Conservation (phyloP, 176 grass and related monocot genomes). For the Carex myosuroides region DNA sequence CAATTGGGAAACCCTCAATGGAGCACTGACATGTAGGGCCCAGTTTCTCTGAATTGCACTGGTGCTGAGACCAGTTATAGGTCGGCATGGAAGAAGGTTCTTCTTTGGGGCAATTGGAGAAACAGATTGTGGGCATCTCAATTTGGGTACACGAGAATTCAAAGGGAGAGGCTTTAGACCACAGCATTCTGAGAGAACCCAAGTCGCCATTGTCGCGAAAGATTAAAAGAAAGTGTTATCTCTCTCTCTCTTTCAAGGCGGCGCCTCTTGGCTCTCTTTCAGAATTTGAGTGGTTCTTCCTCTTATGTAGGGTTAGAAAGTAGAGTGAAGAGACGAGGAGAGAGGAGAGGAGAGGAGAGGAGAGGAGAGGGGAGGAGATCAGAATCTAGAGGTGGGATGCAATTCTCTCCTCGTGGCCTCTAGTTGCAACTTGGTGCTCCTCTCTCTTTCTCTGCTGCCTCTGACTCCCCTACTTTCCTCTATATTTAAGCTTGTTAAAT, state of each 20-base stretch:
- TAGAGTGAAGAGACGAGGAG: neutral
- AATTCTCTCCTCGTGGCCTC: constrained; percentile 15
- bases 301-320: constrained; percentile 1
- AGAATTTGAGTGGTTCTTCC: neutral
- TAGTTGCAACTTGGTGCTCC: constrained; percentile 10
- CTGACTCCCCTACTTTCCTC: neutral
- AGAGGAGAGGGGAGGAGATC: constrained; percentile 15
- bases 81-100: constrained; percentile 14
- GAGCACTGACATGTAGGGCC: constrained; percentile 68
- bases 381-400: constrained; percentile 22
- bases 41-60: constrained; percentile 59
- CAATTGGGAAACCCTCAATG: constrained; percentile 21
- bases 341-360: neutral
- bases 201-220: constrained; percentile 45
- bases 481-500: neutral
- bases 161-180: constrained; percentile 51
- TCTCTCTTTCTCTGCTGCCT: neutral
- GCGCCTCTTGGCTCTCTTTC: neutral
- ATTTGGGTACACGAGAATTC: constrained; percentile 35
- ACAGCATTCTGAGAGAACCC: constrained; percentile 53
- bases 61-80: constrained; percentile 1
- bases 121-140: constrained; percentile 19
- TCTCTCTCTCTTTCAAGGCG: neutral
- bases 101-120: constrained; percentile 26
- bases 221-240: neutral